These are phyloP conservation scores for Juglanconis sp. DNA, from an alignment of 2,329 filamentous ascomycete species.

Conservation along the genomic window DNA sequence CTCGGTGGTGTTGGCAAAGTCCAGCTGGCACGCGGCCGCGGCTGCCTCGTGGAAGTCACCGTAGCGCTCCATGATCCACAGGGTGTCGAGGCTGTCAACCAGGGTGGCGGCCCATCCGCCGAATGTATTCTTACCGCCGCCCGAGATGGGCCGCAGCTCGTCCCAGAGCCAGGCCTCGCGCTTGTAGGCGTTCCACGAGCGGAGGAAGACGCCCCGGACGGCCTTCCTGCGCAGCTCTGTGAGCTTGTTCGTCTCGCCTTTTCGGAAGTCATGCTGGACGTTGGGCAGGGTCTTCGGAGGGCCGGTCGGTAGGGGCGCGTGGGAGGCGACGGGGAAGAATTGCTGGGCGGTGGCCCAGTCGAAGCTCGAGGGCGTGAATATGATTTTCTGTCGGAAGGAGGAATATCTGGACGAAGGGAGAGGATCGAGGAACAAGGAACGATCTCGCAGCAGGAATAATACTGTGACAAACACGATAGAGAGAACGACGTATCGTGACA, in stretches of 20 bases:
- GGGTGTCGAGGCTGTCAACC: conserved; percentile 76
- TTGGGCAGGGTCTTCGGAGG: conserved; percentile 67
- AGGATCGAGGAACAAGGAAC: background rate
- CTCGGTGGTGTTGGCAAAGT: conserved; percentile 76
- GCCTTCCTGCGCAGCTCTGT: conserved; percentile 4
- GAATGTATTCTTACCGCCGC: conserved; percentile 74
- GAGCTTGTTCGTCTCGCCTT: background rate
- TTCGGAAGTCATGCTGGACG: conserved; percentile 69
- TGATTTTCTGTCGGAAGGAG: background rate
- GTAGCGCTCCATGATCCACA: conserved; percentile 81
- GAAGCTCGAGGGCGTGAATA: conserved; percentile 7
- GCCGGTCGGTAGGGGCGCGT: conserved; percentile 73
- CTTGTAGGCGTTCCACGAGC: conserved; percentile 80
- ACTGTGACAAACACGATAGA: background rate
- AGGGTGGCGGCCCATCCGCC: conserved; percentile 91
- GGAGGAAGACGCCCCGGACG: conserved; percentile 28
- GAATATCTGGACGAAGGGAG: background rate
- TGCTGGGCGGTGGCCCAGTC: conserved; percentile 5
- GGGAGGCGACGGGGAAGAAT: conserved; percentile 69
- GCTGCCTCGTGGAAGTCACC: conserved; percentile 74
- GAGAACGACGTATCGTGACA: background rate
- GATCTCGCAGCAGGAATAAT: background rate
- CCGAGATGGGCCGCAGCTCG: conserved; percentile 73
- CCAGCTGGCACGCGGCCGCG: conserved; percentile 63
- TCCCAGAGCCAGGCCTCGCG: conserved; percentile 80